A percentile compares a stretch with the other conserved stretches of the same genome.
These are phyloP conservation scores for Pestalotiopsis sp. DNA, from an alignment of 2,329 filamentous ascomycete genomes.

Conservation along the genomic window DNA sequence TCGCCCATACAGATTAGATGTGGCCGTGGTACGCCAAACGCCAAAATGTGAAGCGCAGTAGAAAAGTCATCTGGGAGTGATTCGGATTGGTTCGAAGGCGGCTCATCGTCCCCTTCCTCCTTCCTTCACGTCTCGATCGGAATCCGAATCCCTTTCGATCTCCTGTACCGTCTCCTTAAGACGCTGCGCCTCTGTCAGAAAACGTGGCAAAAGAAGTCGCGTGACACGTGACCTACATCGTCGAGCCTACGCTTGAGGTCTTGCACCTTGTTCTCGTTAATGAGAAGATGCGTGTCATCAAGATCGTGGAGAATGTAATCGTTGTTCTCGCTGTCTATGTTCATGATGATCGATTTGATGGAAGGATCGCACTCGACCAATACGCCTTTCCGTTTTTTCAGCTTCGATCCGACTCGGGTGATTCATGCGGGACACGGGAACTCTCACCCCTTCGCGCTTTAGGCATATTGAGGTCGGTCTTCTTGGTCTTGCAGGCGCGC, in stretches of 20 bases:
- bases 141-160: slow-evolving; percentile 53
- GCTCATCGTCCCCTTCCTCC: slow-evolving; percentile 9
- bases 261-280: slow-evolving; percentile 74
- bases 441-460: slow-evolving; percentile 8
- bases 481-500: not conserved
- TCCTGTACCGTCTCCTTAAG: slow-evolving; percentile 55
- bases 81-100: not conserved
- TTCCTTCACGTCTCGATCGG: slow-evolving; percentile 42
- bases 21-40: not conserved
- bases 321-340: slow-evolving; percentile 71
- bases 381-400: slow-evolving; percentile 52
- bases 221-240: slow-evolving; percentile 50
- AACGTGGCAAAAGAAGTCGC: slow-evolving; percentile 8
- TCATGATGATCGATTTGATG: slow-evolving; percentile 83
- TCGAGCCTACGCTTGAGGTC: slow-evolving; percentile 71
- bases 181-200: slow-evolving; percentile 37
- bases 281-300: slow-evolving; percentile 74
- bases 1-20: not conserved
- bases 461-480: not conserved
- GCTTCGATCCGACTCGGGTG: slow-evolving; percentile 14
- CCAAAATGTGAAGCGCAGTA: not conserved
- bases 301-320: slow-evolving; percentile 80
- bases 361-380: slow-evolving; percentile 84
- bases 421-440: not conserved
- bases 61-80: not conserved